Percentiles rank a stretch among this genome's conserved stretches.
Conservation (phyloP, 208 protist species). For the Trichomonas tenax region DNA sequence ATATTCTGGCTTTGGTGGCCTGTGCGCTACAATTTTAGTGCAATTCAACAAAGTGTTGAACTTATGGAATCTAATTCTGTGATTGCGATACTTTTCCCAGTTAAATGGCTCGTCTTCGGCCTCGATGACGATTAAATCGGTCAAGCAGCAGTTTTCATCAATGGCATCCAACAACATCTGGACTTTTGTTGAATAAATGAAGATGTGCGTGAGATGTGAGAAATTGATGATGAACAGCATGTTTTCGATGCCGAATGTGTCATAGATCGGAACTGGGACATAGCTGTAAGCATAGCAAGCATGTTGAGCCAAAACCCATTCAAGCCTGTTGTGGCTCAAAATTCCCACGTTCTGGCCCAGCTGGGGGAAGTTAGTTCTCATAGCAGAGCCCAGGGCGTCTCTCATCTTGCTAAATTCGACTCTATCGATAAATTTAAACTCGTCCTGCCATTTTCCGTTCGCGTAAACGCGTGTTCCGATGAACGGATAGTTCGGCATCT, state of each 20-base stretch:
- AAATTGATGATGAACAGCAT: not conserved
- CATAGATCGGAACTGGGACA: not conserved
- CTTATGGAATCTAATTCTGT: not conserved
- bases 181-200: not conserved
- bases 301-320: slow-evolving; percentile 20
- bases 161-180: not conserved
- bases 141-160: not conserved
- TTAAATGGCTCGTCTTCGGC: not conserved
- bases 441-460: not conserved
- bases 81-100: not conserved
- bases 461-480: not conserved
- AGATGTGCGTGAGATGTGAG: not conserved
- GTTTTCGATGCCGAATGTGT: not conserved
- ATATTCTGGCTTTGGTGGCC: not conserved
- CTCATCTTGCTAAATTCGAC: not conserved
- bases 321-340: slow-evolving; percentile 17
- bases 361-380: not conserved
- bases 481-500: not conserved
- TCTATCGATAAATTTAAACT: not conserved
- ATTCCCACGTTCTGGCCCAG: slow-evolving; percentile 19
- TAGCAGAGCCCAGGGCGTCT: not conserved
- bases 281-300: not conserved
- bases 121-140: not conserved
- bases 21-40: not conserved
- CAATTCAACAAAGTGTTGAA: not conserved